These are phyloP conservation scores for Vitis amurensis DNA, from an alignment of 164 flowering plant genomes.

Conservation along the genomic window DNA sequence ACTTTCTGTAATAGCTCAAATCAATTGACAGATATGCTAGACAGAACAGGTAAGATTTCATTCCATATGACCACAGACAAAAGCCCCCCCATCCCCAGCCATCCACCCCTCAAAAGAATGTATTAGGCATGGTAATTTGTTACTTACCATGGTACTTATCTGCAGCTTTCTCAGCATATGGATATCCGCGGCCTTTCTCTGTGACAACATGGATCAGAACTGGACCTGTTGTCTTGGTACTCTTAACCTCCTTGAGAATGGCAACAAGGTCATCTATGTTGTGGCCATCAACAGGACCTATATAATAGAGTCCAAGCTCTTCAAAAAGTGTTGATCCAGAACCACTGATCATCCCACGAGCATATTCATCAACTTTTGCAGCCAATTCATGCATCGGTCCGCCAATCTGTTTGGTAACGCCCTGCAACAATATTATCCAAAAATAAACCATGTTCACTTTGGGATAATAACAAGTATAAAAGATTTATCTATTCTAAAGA, in stretches of 20 bases:
- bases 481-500: neutral
- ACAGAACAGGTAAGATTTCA: no score
- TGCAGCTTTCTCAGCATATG: constrained; percentile 92
- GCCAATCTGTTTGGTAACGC: constrained; percentile 88
- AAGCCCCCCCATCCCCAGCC: no score
- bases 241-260: constrained; percentile 85
- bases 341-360: constrained; percentile 98
- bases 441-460: constrained; percentile 9
- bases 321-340: constrained; percentile 90
- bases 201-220: constrained; percentile 93
- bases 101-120: no score
- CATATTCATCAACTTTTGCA: constrained; percentile 94
- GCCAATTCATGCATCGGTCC: constrained; percentile 90
- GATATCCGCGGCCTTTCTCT: constrained; percentile 96
- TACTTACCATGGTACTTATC: constrained; percentile 92
- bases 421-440: constrained; percentile 42
- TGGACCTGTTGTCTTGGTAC: constrained; percentile 83
- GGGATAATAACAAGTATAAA: neutral
- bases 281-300: constrained; percentile 98
- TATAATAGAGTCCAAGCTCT: constrained; percentile 95
- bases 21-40: no score
- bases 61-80: no score
- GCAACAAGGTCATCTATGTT: constrained; percentile 83
- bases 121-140: no score
- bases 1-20: no score